A percentile compares a stretch with the other conserved stretches of the same genome.
Conservation (phyloP, 2,329 filamentous ascomycete genomes). For the Diplodia scrobiculata region DNA sequence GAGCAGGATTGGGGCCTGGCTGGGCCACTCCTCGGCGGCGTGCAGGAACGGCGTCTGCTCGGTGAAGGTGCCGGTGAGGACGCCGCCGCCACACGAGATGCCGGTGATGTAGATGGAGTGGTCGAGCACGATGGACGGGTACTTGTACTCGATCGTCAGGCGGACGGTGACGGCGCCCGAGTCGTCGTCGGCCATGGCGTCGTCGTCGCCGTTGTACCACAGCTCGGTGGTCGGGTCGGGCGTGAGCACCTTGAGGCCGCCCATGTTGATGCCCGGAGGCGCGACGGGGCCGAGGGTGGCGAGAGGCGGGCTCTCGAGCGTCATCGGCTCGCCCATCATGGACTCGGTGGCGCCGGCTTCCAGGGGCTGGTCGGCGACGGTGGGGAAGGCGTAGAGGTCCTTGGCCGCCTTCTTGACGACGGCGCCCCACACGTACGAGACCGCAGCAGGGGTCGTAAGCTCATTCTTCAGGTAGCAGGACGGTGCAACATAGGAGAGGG, state of each 20-base stretch:
- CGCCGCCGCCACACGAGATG: slow-evolving; percentile 19
- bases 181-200: slow-evolving; percentile 1
- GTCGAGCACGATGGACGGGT: slow-evolving; percentile 30
- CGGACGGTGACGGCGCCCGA: slow-evolving; percentile 12
- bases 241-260: slow-evolving; percentile 1
- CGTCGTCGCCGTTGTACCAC: slow-evolving; percentile 22
- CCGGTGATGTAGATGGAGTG: slow-evolving; percentile 30
- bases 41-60: slow-evolving; percentile 24
- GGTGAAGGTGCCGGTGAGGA: slow-evolving; percentile 23
- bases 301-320: neutral
- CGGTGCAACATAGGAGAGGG: slow-evolving; percentile 6
- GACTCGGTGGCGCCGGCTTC: slow-evolving; percentile 1
- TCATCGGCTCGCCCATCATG: slow-evolving; percentile 6
- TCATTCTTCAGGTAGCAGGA: slow-evolving; percentile 21
- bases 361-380: neutral
- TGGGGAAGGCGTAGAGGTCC: slow-evolving; percentile 5
- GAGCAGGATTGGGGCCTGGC: slow-evolving; percentile 23
- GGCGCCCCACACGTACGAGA: slow-evolving; percentile 16
- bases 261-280: slow-evolving; percentile 21
- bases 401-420: slow-evolving; percentile 21
- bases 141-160: slow-evolving; percentile 27
- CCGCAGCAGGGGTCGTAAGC: neutral
- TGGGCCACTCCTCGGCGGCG: slow-evolving; percentile 22
- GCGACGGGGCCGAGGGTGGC: slow-evolving; percentile 15
- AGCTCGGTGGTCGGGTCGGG: neutral